Conservation (phyloP, 2,329 filamentous ascomycete genomes). For the Trichoderma asperellum region DNA sequence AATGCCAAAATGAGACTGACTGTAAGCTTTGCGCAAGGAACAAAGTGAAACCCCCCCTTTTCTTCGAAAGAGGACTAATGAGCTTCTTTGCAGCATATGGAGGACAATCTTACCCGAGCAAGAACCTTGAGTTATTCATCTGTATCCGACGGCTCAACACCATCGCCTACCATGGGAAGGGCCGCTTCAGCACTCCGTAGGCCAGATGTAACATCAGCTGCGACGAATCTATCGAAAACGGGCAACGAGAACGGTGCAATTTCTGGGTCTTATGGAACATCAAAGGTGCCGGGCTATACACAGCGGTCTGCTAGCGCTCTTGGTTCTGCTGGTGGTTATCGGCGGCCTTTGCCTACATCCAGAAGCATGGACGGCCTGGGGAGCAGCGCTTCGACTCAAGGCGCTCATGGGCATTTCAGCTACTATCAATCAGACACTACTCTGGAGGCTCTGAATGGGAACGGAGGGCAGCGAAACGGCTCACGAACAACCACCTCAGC, state of each 20-base stretch:
- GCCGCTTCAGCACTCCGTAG: constrained; percentile 36
- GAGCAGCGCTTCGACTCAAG: constrained; percentile 33
- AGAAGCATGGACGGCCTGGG: constrained; percentile 50
- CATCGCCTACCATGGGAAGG: constrained; percentile 52
- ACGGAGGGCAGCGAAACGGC: constrained; percentile 43
- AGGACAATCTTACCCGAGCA: constrained; percentile 83
- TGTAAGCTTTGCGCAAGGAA: constrained; percentile 55
- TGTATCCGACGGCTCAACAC: constrained; percentile 55
- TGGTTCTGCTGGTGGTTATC: constrained; percentile 61
- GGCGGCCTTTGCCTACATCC: constrained; percentile 52
- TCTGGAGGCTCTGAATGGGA: constrained; percentile 60
- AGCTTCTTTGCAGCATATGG: constrained; percentile 71
- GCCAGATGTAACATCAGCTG: constrained; percentile 29
- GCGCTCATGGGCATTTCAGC: constrained; percentile 36
- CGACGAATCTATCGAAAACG: constrained; percentile 38
- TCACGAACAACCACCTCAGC: constrained; percentile 45
- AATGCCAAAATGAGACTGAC: constrained; percentile 90
- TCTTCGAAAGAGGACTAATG: constrained; percentile 4
- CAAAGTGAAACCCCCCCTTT: neutral
- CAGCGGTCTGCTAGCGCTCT: constrained; percentile 68
- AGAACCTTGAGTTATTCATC: constrained; percentile 61
- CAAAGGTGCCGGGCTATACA: constrained; percentile 43
- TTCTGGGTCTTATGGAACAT: constrained; percentile 30
- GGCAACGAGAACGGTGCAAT: constrained; percentile 40
- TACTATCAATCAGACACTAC: constrained; percentile 45